These are phyloP conservation scores for Penicillium simplicissimum DNA, from an alignment of 495 filamentous ascomycete species.

Conservation along the genomic window DNA sequence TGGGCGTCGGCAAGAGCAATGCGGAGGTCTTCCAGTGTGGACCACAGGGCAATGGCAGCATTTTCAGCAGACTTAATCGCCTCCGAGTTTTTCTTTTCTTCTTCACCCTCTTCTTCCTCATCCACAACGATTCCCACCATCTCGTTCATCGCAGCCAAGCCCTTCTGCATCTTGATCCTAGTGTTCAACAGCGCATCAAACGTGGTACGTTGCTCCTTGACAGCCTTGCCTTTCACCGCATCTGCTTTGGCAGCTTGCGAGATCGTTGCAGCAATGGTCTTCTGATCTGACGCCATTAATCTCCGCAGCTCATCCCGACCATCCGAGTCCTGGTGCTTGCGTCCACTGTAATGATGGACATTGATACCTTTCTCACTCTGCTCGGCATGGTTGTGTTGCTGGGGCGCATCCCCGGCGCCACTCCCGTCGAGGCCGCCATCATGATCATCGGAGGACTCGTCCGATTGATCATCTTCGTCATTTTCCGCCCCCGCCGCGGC, in stretches of 20 bases:
- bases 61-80: slow-evolving; percentile 75
- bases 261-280: slow-evolving; percentile 65
- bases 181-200: slow-evolving; percentile 87
- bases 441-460: background rate
- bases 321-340: background rate
- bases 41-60: slow-evolving; percentile 87
- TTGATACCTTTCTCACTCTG: background rate
- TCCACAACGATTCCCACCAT: slow-evolving; percentile 51
- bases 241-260: slow-evolving; percentile 75
- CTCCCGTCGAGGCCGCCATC: slow-evolving; percentile 25
- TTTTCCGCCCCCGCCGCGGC: background rate
- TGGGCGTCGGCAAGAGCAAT: slow-evolving; percentile 55
- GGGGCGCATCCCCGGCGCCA: slow-evolving; percentile 16
- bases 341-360: background rate
- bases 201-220: slow-evolving; percentile 76
- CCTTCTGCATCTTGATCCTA: slow-evolving; percentile 89
- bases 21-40: slow-evolving; percentile 74
- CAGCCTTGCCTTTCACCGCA: slow-evolving; percentile 78
- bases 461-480: slow-evolving; percentile 1
- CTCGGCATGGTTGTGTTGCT: background rate
- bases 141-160: slow-evolving; percentile 77
- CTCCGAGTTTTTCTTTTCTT: slow-evolving; percentile 39
- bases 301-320: slow-evolving; percentile 62
- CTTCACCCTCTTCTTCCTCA: slow-evolving; percentile 38
- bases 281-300: slow-evolving; percentile 72